A percentile compares a stretch with the other conserved stretches of the same genome.
phyloP scores from a whole-genome alignment of 441 rosid species.

The Flueggea neowawraea region DNA sequence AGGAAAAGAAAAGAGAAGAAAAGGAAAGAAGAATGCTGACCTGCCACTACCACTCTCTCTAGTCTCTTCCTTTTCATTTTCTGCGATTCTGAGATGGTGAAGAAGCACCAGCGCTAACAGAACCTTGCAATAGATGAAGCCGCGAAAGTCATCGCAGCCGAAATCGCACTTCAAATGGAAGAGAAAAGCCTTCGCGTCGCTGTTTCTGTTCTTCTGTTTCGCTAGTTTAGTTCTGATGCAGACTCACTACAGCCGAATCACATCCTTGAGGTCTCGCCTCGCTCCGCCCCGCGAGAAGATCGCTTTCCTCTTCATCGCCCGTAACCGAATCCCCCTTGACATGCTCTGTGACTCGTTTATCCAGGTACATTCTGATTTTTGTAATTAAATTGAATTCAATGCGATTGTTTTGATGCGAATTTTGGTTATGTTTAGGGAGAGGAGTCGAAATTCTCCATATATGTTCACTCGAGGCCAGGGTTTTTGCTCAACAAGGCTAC shows the following conservation, averaged over 20 bases:
- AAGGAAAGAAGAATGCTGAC: too few relatives aligned
- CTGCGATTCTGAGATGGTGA: neutral
- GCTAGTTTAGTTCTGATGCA: constrained; percentile 60
- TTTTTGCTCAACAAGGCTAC: constrained; percentile 80
- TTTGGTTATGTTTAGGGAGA: constrained; percentile 43
- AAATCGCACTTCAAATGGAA: constrained; percentile 59
- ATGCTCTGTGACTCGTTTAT: constrained; percentile 81
- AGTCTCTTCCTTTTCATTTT: too few relatives aligned
- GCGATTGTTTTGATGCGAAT: neutral
- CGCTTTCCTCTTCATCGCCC: constrained; percentile 80
- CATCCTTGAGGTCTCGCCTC: constrained; percentile 37
- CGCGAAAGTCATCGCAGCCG: constrained; percentile 57
- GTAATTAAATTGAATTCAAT: neutral
- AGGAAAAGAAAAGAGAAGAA: too few relatives aligned
- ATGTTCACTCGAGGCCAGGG: constrained; percentile 96
- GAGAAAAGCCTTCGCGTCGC: constrained; percentile 45
- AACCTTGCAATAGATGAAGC: constrained; percentile 39
- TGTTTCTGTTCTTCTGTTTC: constrained; percentile 49
- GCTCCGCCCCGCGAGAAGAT: constrained; percentile 39
- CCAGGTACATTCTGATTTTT: constrained; percentile 32
- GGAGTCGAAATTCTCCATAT: constrained; percentile 74
- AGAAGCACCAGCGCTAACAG: neutral
- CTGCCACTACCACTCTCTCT: too few relatives aligned
- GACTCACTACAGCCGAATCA: constrained; percentile 44
- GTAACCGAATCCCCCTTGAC: constrained; percentile 88